phyloP scores from a whole-genome alignment of 1,284 basidiomycete genomes.

The Coniophora puteana region DNA sequence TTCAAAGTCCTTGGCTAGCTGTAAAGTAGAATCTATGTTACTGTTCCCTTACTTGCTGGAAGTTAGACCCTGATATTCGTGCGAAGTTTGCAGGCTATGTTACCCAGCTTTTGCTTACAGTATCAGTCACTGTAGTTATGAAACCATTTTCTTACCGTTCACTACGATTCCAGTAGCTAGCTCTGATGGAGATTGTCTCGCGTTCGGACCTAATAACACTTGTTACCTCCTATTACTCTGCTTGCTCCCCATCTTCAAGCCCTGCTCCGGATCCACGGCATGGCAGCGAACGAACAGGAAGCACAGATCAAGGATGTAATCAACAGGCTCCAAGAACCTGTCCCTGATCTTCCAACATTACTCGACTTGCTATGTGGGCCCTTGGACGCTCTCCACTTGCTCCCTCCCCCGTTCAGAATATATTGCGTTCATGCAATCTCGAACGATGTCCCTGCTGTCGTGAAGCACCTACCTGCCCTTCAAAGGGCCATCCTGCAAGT shows the following conservation, averaged over 20 bases:
- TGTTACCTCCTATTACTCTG: neutral
- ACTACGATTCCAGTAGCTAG: no score
- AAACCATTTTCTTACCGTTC: no score
- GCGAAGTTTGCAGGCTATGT: no score
- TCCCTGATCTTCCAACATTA: slow-evolving; percentile 48
- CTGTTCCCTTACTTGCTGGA: slow-evolving; percentile 1
- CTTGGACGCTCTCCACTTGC: slow-evolving; percentile 49
- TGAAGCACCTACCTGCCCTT: slow-evolving; percentile 51
- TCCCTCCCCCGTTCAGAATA: slow-evolving; percentile 49
- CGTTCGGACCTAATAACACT: no score
- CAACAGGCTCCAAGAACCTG: slow-evolving; percentile 45
- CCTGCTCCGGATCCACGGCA: slow-evolving; percentile 1
- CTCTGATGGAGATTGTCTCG: no score
- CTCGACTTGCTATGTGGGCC: slow-evolving; percentile 54
- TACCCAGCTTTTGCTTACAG: no score
- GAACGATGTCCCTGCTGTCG: slow-evolving; percentile 25
- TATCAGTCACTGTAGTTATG: no score
- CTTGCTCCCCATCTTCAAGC: neutral
- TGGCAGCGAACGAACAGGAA: no score
- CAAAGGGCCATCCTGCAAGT: slow-evolving; percentile 64
- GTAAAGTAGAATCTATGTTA: slow-evolving; percentile 2
- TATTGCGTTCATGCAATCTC: slow-evolving; percentile 36
- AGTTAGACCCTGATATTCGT: no score
- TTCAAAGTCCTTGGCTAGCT: slow-evolving; percentile 38
- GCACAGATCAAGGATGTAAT: slow-evolving; percentile 43